A percentile compares a stretch with the other conserved stretches of the same genome.
phyloP scores from a whole-genome alignment of 2,329 filamentous ascomycete genomes.

The Hortaea werneckii region DNA sequence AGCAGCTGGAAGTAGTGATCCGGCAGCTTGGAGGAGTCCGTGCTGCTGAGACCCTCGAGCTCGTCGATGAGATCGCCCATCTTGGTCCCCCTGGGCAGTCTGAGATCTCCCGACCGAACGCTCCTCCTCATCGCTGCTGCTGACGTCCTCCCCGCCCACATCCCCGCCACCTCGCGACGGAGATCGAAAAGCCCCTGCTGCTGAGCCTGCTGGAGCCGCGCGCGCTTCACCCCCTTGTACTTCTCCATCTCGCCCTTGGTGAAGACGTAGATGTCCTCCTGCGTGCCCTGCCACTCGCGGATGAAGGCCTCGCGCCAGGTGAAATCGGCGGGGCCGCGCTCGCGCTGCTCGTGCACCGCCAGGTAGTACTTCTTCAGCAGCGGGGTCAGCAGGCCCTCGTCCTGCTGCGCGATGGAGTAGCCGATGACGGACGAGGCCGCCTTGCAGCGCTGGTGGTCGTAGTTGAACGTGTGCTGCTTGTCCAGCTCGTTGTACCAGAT shows the following conservation, averaged over 20 bases:
- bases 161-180: too few species aligned
- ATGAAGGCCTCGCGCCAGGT: background rate
- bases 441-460: background rate
- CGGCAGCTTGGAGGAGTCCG: too few species aligned
- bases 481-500: conserved; percentile 1
- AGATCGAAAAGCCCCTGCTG: too few species aligned
- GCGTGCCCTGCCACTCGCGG: background rate
- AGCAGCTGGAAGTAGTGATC: too few species aligned
- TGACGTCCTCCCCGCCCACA: too few species aligned
- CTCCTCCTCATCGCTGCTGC: too few species aligned
- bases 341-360: background rate
- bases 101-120: too few species aligned
- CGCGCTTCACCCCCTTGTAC: background rate
- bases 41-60: too few species aligned
- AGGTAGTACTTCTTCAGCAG: background rate
- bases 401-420: background rate
- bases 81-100: too few species aligned
- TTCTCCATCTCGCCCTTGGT: background rate
- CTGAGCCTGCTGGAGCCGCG: too few species aligned
- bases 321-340: background rate
- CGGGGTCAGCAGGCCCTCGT: background rate
- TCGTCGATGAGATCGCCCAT: too few species aligned
- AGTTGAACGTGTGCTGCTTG: background rate
- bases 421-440: background rate
- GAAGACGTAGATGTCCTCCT: background rate